A percentile compares a stretch with the other conserved stretches of the same genome.
Evolutionary conservation across 768 basidiomycete genomes (phyloP).

Genomic region (Suillus lakei): DNA sequence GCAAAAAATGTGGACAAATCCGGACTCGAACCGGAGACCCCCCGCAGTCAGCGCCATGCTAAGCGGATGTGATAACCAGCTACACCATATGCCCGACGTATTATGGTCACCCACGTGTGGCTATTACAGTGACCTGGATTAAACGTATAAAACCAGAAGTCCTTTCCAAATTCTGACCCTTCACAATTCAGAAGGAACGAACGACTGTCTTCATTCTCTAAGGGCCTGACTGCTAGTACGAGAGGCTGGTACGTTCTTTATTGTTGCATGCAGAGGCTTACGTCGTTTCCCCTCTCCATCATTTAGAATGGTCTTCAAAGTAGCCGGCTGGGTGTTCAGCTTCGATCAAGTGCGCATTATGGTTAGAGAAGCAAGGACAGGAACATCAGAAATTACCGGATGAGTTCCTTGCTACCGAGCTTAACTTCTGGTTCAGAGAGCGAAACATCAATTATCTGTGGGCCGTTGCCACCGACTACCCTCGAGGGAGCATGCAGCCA

Average conservation of each 20-base stretch:
- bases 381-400: background rate
- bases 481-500: background rate
- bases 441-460: background rate
- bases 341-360: background rate
- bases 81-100: conserved; percentile 41
- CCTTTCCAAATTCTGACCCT: background rate
- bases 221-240: background rate
- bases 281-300: background rate
- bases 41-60: conserved; percentile 40
- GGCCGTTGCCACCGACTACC: background rate
- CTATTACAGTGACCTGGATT: background rate
- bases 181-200: background rate
- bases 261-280: background rate
- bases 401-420: too few species aligned
- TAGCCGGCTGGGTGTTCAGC: background rate
- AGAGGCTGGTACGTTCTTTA: background rate
- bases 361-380: background rate
- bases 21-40: conserved; percentile 46
- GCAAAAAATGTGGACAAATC: conserved; percentile 41
- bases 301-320: background rate
- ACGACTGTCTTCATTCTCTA: background rate
- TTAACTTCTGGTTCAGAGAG: background rate
- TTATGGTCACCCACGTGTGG: accelerated
- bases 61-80: conserved; percentile 48
- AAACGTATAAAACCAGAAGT: too few species aligned